Evolutionary conservation across 192 early-diverging fungal species (phyloP).

Genomic region (Coemansia sp.): DNA sequence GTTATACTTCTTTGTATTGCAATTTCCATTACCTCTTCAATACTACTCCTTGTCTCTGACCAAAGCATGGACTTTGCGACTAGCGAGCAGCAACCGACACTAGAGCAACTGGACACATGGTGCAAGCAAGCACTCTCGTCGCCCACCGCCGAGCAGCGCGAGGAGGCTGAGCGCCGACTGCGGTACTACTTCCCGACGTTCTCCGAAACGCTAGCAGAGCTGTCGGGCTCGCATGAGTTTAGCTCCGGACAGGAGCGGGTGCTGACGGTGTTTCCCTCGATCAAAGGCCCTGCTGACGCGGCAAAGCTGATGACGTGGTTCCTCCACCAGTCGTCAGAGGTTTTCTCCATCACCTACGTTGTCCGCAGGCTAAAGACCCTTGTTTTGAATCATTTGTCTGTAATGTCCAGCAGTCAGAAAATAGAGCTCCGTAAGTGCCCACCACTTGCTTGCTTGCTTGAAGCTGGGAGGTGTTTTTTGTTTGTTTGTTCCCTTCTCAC

Average conservation of each 20-base stretch:
- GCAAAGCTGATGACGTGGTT: constrained; percentile 52
- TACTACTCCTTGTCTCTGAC: not conserved
- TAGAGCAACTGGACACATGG: constrained; percentile 54
- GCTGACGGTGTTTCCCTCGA: constrained; percentile 47
- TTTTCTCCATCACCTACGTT: constrained; percentile 48
- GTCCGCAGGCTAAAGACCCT: constrained; percentile 44
- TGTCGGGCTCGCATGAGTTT: constrained; percentile 37
- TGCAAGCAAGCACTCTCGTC: constrained; percentile 70
- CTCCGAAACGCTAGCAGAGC: constrained; percentile 57
- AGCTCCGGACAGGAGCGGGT: constrained; percentile 40
- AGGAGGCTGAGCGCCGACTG: constrained; percentile 68
- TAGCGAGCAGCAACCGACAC: constrained; percentile 33
- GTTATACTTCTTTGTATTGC: not conserved
- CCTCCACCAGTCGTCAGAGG: constrained; percentile 41
- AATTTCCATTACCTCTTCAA: not conserved
- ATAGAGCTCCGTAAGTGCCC: constrained; percentile 46
- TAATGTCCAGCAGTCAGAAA: constrained; percentile 39
- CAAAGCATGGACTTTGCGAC: constrained; percentile 12
- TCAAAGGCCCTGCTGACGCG: constrained; percentile 53
- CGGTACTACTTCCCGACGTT: constrained; percentile 84
- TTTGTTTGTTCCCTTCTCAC: not conserved
- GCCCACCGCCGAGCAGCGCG: constrained; percentile 58
- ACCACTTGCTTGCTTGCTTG: not conserved
- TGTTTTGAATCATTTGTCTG: constrained; percentile 51
- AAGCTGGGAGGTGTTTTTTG: too few species aligned